Evolutionary conservation across 371 early-diverging fungal species (phyloP), one percentile per base, ranked within the genome.

Genomic region (Mortierella sp.): DNA sequence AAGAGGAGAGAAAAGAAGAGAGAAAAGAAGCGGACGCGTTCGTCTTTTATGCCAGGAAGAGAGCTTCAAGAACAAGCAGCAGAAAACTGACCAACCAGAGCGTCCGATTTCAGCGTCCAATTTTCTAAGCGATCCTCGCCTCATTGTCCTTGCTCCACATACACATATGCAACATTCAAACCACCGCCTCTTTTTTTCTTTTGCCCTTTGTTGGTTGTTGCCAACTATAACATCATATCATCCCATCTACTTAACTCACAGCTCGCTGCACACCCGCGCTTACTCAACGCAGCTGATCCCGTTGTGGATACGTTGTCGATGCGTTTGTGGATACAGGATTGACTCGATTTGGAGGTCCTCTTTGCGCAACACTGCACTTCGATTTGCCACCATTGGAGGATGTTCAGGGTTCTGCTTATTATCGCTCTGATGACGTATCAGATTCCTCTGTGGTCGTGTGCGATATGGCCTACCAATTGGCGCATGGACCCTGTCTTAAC

Each of bases 401-500:
- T 40, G 43, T 40, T n/a, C n/a, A n/a, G n/a, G n/a, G n/a, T n/a
- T 40, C 43, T 40, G 43, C 43, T 40, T n/a, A n/a, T n/a, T n/a
- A n/a, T n/a, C n/a, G n/a, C n/a, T n/a, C n/a, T n/a, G n/a, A n/a
- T 59, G 61, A 61, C 61, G 61, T 34, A 61, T 61, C 61, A 61
- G 61, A 61, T 61, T 6, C 34, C 5, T 2, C 1, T 2, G 8
- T 1, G 61, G 61, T 61, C 61, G 34, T 19, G 61, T 34, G 61
- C 19, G 61, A 61, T 61, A 61, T 16, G 4, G 4, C 8, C 5
- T 61, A 2, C 6, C 0, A 11, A 14, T n/a, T 3, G 28, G 59
- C 59, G 59, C 59, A 61, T 61, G 61, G 61, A 34, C 61, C 61
- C 61, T 61, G 61, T 61, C 61, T 59, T 13, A 5, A 59, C 59